These are phyloP conservation scores for Paramecium tetraurelia DNA, from an alignment of 73 alveolate species.

Conservation along the genomic window DNA sequence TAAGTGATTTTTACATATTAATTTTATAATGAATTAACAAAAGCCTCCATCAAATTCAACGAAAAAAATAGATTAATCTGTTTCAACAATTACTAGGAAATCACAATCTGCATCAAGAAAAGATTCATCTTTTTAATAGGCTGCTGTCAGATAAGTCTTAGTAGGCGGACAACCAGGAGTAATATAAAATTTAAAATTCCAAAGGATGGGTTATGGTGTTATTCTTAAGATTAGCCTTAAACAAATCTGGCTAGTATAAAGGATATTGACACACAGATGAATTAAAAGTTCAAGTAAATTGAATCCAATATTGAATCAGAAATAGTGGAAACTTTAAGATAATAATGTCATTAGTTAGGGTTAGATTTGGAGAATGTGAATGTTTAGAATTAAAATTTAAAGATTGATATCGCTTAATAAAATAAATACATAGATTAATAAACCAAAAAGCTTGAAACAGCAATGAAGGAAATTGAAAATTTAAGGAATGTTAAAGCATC, in stretches of 20 bases:
- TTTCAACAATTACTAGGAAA: background rate
- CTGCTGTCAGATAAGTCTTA: conserved; percentile 23
- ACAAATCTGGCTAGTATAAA: background rate
- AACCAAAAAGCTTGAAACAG: background rate
- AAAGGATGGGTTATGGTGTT: conserved; percentile 38
- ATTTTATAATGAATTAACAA: background rate
- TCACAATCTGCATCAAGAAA: conserved; percentile 14
- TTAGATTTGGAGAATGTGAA: background rate
- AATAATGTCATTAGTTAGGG: conserved; percentile 40
- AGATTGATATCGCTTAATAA: background rate
- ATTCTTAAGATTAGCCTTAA: background rate
- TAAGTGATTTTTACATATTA: background rate
- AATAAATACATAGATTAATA: background rate
- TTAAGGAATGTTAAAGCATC: conserved; percentile 16
- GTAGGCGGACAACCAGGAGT: conserved; percentile 38
- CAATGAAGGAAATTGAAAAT: conserved; percentile 15
- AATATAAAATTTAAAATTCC: background rate
- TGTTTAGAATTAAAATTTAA: conserved; percentile 27
- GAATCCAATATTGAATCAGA: conserved; percentile 20
- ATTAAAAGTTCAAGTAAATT: background rate
- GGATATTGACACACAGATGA: background rate
- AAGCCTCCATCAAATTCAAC: background rate
- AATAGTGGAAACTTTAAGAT: background rate
- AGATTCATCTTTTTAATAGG: conserved; percentile 36
- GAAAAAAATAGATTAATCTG: background rate